phyloP scores from a whole-genome alignment of 495 filamentous ascomycete species.

The Mytilinidion resinicola region DNA sequence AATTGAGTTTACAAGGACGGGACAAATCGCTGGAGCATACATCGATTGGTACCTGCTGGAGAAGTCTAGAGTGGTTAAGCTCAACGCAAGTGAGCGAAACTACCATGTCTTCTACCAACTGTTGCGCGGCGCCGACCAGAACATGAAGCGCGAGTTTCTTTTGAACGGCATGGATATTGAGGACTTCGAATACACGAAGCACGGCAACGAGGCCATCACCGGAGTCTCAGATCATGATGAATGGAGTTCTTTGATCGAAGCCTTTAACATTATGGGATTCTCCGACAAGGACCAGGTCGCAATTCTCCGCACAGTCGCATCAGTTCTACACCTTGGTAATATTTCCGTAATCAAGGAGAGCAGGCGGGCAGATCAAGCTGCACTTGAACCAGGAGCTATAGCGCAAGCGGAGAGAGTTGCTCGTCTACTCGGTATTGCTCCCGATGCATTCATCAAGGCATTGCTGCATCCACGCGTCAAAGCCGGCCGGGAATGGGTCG shows the following conservation, averaged over 20 bases:
- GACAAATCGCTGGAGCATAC: constrained; percentile 90
- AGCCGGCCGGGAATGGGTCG: constrained; percentile 95
- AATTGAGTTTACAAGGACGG: constrained; percentile 86
- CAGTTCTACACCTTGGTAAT: constrained; percentile 90
- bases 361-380: constrained; percentile 81
- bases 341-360: constrained; percentile 84
- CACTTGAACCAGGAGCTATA: constrained; percentile 65
- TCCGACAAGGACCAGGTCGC: constrained; percentile 74
- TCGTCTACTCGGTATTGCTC: constrained; percentile 71
- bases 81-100: constrained; percentile 81
- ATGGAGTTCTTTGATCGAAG: constrained; percentile 84
- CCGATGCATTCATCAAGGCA: constrained; percentile 79
- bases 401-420: constrained; percentile 70
- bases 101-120: constrained; percentile 99
- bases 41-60: constrained; percentile 99
- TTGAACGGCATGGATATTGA: constrained; percentile 65
- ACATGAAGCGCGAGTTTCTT: constrained; percentile 68
- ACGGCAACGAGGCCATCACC: constrained; percentile 82
- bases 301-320: constrained; percentile 82
- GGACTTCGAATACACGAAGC: constrained; percentile 84
- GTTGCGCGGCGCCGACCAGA: constrained; percentile 68
- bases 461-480: constrained; percentile 89
- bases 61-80: constrained; percentile 88
- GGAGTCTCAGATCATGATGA: constrained; percentile 90
- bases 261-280: constrained; percentile 92